These are phyloP conservation scores for Fusarium coffeatum DNA, from an alignment of 2,329 filamentous ascomycete genomes.

Conservation along the genomic window DNA sequence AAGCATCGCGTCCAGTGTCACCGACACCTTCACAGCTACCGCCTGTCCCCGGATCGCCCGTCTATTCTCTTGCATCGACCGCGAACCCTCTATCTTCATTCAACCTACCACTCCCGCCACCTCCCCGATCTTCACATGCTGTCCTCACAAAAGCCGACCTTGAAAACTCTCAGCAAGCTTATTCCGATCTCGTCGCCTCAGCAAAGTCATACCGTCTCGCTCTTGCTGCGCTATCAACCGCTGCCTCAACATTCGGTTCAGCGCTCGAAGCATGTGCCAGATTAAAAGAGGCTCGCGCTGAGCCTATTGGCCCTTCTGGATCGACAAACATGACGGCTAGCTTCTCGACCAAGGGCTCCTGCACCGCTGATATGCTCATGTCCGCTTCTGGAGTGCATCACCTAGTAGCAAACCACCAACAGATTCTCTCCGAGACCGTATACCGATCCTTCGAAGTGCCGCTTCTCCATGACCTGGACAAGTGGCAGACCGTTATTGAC, in stretches of 20 bases:
- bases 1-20: slow-evolving; percentile 55
- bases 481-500: slow-evolving; percentile 71
- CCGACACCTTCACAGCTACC: slow-evolving; percentile 68
- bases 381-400: slow-evolving; percentile 74
- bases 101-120: slow-evolving; percentile 70
- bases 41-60: slow-evolving; percentile 70
- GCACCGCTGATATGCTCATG: slow-evolving; percentile 72
- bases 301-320: slow-evolving; percentile 59
- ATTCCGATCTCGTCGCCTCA: slow-evolving; percentile 69
- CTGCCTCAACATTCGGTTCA: slow-evolving; percentile 72
- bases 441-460: slow-evolving; percentile 76
- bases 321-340: slow-evolving; percentile 57
- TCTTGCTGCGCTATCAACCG: slow-evolving; percentile 68
- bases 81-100: slow-evolving; percentile 69
- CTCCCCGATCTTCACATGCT: slow-evolving; percentile 67
- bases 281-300: slow-evolving; percentile 73
- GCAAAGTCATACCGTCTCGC: slow-evolving; percentile 74
- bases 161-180: slow-evolving; percentile 70
- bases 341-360: slow-evolving; percentile 62
- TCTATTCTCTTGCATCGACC: slow-evolving; percentile 72
- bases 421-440: slow-evolving; percentile 75
- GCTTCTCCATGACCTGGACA: slow-evolving; percentile 75
- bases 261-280: slow-evolving; percentile 76
- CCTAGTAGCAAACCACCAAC: slow-evolving; percentile 75
- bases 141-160: slow-evolving; percentile 73